Conservation (phyloP, 1,284 basidiomycete genomes). For the Crucibulum parvulum region DNA sequence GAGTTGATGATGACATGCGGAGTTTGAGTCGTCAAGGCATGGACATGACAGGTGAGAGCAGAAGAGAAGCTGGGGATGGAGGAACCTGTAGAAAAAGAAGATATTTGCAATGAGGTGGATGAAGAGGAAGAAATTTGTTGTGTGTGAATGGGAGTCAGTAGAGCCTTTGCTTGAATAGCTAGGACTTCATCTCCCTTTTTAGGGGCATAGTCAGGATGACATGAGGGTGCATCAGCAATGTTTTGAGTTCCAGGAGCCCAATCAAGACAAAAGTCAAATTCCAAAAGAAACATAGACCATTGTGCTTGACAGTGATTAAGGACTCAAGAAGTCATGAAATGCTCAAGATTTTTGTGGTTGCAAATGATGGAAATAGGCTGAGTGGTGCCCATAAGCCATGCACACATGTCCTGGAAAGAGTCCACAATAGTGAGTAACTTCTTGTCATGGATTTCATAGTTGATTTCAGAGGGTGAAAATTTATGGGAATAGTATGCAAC, state of each 20-base stretch:
- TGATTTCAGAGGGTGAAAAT: constrained; percentile 36
- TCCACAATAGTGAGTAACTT: constrained; percentile 44
- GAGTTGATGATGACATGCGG: no score
- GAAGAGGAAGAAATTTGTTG: constrained; percentile 18
- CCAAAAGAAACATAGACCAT: constrained; percentile 46
- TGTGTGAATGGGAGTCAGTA: constrained; percentile 30
- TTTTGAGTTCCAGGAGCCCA: constrained; percentile 28
- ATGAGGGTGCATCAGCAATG: not conserved
- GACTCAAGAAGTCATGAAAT: constrained; percentile 35
- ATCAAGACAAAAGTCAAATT: constrained; percentile 43
- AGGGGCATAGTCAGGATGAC: not conserved
- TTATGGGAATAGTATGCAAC: constrained; percentile 37
- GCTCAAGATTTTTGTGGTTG: constrained; percentile 46
- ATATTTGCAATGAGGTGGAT: not conserved
- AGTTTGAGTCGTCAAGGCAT: no score
- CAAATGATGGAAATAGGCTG: constrained; percentile 29
- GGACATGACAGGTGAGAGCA: constrained; percentile 10
- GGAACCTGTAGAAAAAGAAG: not conserved
- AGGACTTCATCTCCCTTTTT: constrained; percentile 38
- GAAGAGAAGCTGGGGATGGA: constrained; percentile 13
- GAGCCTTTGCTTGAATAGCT: constrained; percentile 13
- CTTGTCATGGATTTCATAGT: constrained; percentile 44
- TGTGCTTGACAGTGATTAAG: constrained; percentile 46
- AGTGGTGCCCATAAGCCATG: constrained; percentile 31
- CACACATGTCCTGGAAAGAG: constrained; percentile 33